Conservation (phyloP, 1,284 basidiomycete genomes). For the Phaffia rhodozyma region DNA sequence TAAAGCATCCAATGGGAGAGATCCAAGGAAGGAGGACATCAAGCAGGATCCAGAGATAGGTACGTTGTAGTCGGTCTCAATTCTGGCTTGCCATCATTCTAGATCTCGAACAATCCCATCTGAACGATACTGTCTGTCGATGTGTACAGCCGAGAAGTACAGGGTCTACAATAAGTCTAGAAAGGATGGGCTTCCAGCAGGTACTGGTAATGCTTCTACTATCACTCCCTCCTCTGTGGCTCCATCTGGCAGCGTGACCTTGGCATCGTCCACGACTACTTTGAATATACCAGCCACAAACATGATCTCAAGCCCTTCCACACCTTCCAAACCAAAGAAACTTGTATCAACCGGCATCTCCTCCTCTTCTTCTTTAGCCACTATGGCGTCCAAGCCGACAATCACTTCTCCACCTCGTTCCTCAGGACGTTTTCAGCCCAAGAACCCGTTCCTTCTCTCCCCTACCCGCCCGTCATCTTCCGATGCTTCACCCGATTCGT, state of each 20-base stretch:
- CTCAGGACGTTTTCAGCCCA: not conserved
- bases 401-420: not conserved
- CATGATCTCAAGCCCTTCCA: not conserved
- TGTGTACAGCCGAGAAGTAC: constrained; percentile 14
- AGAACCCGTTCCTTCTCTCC: not conserved
- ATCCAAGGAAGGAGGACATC: constrained; percentile 66
- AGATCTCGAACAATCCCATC: not conserved
- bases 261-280: not conserved
- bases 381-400: not conserved
- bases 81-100: no score
- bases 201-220: not conserved
- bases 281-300: not conserved
- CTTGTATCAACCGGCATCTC: not conserved
- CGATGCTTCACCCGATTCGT: not conserved
- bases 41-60: constrained; percentile 55
- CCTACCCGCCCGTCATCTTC: not conserved
- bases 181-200: not conserved
- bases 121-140: not conserved
- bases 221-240: not conserved
- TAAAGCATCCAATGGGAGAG: constrained; percentile 46
- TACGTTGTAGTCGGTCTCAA: constrained; percentile 34
- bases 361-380: no score
- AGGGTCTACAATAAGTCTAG: constrained; percentile 14
- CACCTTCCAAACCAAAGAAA: not conserved
- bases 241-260: not conserved